Conservation (phyloP, 139 green algal species). For the Coelastrella sp. region DNA sequence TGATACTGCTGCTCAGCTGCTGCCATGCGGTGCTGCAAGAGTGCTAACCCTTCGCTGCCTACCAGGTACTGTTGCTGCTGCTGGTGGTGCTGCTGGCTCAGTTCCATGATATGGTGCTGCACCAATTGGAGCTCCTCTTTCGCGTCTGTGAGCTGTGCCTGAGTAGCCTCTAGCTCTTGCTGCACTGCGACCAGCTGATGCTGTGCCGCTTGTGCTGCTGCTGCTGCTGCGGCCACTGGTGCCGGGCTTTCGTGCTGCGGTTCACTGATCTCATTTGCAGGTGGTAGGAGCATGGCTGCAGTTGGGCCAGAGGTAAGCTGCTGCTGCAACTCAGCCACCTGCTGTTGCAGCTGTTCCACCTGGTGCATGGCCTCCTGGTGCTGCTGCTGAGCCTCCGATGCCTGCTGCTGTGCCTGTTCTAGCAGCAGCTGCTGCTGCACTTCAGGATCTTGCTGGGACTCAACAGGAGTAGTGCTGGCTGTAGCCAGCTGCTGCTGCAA, state of each 20-base stretch:
- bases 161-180: background rate
- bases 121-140: background rate
- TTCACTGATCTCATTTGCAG: background rate
- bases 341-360: background rate
- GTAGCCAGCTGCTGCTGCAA: conserved; percentile 1
- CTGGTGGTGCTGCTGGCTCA: background rate
- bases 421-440: conserved; percentile 6
- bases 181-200: background rate
- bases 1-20: background rate
- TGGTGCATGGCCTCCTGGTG: background rate
- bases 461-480: background rate
- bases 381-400: background rate
- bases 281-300: background rate
- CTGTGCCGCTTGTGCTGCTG: background rate
- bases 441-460: background rate
- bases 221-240: background rate
- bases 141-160: background rate
- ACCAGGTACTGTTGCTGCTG: conserved; percentile 6
- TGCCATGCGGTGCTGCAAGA: background rate
- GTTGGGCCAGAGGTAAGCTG: background rate
- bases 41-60: background rate
- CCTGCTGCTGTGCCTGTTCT: background rate
- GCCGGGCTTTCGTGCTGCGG: background rate
- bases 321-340: background rate
- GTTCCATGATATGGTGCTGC: background rate